Conservation (phyloP, 1,284 basidiomycete species). For the Uromyces viciae-fabae region DNA sequence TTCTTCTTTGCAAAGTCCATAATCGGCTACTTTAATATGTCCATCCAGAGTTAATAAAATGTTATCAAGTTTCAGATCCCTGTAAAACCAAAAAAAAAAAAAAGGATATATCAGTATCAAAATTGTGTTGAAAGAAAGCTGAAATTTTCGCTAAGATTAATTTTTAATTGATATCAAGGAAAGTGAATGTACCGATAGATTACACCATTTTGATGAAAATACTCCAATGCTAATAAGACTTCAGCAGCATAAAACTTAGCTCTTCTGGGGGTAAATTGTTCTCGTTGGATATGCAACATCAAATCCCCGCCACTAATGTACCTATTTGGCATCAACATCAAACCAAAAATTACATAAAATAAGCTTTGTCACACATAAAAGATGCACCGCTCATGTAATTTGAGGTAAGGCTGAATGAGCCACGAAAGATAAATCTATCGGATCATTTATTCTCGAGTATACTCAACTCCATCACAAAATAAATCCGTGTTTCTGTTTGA, state of each 20-base stretch:
- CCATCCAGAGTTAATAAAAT: constrained; percentile 95
- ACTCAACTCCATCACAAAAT: constrained; percentile 71
- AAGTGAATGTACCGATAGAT: constrained; percentile 71
- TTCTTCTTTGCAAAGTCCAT: constrained; percentile 97
- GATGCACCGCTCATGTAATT: neutral
- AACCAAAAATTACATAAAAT: neutral
- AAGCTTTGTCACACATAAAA: neutral
- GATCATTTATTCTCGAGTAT: too few species aligned
- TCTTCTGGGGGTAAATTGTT: constrained; percentile 72
- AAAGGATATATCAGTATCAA: neutral
- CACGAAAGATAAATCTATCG: too few species aligned
- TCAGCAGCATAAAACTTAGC: constrained; percentile 99
- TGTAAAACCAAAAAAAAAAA: constrained; percentile 52
- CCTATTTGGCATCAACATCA: constrained; percentile 11
- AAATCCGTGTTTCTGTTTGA: constrained; percentile 96
- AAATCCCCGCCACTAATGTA: constrained; percentile 71
- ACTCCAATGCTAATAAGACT: constrained; percentile 90
- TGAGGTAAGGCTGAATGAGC: too few species aligned
- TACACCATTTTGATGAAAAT: constrained; percentile 97
- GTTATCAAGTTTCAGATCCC: constrained; percentile 97
- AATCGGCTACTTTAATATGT: constrained; percentile 98
- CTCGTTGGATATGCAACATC: constrained; percentile 76
- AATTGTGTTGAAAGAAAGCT: neutral
- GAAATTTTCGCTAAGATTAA: neutral
- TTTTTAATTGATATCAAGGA: neutral